Percentiles rank a stretch among this genome's conserved stretches.
These are phyloP conservation scores for Penicillium diatomitis DNA, from an alignment of 495 filamentous ascomycete genomes.

Conservation along the genomic window DNA sequence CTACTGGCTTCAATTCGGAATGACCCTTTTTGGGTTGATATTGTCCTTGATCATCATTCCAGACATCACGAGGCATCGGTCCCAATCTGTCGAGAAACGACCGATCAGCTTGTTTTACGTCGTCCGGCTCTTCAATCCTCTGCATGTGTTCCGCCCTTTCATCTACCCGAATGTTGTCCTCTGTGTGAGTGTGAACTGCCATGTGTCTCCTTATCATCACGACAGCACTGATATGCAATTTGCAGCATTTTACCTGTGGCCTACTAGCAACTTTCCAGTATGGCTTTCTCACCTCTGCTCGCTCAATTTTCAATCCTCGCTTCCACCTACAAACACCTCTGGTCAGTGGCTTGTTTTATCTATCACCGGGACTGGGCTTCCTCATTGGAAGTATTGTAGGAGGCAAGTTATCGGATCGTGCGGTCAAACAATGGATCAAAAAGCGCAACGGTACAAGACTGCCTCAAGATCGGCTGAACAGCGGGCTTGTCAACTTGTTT, in stretches of 20 bases:
- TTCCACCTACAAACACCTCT: constrained; percentile 60
- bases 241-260: constrained; percentile 50
- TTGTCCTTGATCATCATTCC: constrained; percentile 34
- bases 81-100: not conserved
- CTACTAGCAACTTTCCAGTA: constrained; percentile 66
- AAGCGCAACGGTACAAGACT: constrained; percentile 50
- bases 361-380: constrained; percentile 64
- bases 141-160: constrained; percentile 25
- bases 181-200: constrained; percentile 17
- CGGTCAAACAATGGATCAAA: constrained; percentile 52
- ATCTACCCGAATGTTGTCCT: constrained; percentile 35
- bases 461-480: constrained; percentile 63
- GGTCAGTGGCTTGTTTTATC: constrained; percentile 66
- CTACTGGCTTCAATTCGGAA: constrained; percentile 49
- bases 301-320: constrained; percentile 63
- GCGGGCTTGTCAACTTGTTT: constrained; percentile 53
- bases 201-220: too few species aligned
- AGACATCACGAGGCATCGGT: constrained; percentile 12
- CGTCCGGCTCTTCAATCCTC: constrained; percentile 30
- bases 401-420: constrained; percentile 57
- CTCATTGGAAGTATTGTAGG: constrained; percentile 60
- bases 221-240: too few species aligned
- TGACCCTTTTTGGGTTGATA: constrained; percentile 33
- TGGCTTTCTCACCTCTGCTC: constrained; percentile 59
- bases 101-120: constrained; percentile 5